Evolutionary conservation across 495 filamentous ascomycete species (phyloP), one percentile per base, ranked within the genome.

Genomic region (Saxophila tyrrhenica): DNA sequence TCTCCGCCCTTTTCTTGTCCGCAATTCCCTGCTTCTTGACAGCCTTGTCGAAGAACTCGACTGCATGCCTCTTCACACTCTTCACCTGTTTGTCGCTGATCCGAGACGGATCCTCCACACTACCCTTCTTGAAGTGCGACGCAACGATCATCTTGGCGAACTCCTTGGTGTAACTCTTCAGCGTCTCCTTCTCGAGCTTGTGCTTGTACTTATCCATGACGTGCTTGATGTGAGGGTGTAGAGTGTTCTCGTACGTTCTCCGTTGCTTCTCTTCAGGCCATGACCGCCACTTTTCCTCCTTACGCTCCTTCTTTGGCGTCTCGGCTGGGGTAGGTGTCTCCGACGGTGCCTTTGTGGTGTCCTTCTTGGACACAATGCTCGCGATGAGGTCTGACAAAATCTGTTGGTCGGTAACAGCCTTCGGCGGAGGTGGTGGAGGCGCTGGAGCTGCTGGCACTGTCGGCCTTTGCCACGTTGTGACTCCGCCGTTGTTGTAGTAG

Each of bases 211-310:
- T 89, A 65, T 89, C 81, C 65, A 90, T 80, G 2, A 94, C 82
- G 52, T 86, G 76, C 66, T 89, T 88, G 60, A 95, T 82, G 58
- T 86, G 81, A 13, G 87, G 88, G 62, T 81, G 83, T 19, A 96
- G 72, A 17, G 89, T 91, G 63, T 88, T 89, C 66, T 94, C 89
- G 59, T 95, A 96, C 2, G 94, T 73, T 70, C 87, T 94, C 77
- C 87, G 91, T 67, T 89, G 84, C 68, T 95, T 95, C 51, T 95
- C 88, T 57, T 86, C 72, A 17, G 82, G 74, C 52, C 83, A 77
- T 62, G 76, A 82, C 59, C 80, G 77, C 90, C 90, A 97, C 67
- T 86, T 90, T 52, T 92, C 87, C 35, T 80, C 78, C 64, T 82
- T 85, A 49, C 78, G 78, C 52, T 84, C 79, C 42, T 81, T 78